A percentile compares a stretch with the other conserved stretches of the same genome.
phyloP scores from a whole-genome alignment of 2,329 filamentous ascomycete species.

The Fulvia fulva region DNA sequence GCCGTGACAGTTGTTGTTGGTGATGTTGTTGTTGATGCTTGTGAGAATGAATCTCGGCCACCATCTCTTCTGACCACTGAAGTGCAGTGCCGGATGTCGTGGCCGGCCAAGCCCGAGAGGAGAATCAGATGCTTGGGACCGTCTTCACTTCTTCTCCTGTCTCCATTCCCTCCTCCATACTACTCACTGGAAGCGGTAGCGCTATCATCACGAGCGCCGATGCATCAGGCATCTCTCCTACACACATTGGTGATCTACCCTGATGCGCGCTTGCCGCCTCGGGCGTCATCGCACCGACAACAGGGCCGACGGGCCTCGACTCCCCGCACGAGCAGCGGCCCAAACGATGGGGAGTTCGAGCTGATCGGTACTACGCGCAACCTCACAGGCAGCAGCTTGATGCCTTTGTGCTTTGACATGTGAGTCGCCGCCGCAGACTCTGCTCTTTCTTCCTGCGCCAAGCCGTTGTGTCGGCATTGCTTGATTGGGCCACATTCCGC shows the following conservation, averaged over 20 bases:
- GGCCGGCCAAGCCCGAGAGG: not conserved
- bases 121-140: not conserved
- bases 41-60: not conserved
- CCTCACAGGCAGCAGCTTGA: not conserved
- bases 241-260: not conserved
- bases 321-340: not conserved
- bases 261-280: not conserved
- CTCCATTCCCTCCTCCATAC: too few species aligned
- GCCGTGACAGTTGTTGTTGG: not conserved
- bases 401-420: not conserved
- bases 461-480: constrained; percentile 2
- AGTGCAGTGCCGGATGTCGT: not conserved
- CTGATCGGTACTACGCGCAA: not conserved
- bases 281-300: not conserved
- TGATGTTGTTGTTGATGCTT: constrained; percentile 3
- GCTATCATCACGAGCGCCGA: too few species aligned
- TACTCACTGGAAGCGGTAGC: too few species aligned
- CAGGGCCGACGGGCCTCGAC: not conserved
- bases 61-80: too few species aligned
- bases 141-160: too few species aligned
- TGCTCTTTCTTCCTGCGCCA: not conserved
- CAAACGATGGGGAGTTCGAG: not conserved
- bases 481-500: constrained; percentile 6
- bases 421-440: not conserved
- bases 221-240: not conserved